Base-by-base conservation (phyloP, 1,284 basidiomycete genomes). In the Stygiomarasmius scandens region DNA sequence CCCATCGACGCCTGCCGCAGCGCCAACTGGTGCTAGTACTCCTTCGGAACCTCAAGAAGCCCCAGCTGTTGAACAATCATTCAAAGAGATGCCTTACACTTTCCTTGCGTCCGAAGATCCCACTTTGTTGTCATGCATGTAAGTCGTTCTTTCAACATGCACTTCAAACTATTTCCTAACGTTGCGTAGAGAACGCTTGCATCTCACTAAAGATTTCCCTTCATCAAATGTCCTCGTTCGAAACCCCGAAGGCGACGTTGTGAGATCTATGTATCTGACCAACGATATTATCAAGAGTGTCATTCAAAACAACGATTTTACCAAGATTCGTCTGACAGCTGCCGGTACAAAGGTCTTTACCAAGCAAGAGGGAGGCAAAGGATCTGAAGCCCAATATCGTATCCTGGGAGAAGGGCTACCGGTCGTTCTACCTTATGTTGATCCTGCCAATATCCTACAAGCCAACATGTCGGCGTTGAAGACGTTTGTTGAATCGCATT, bases 1-100 rank as follows among this genome's bases (percentile, higher is more conserved):
- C 43, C 53, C 34, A 32, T 25, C 32, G 16, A 43, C 41, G 9
- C 34, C 48, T 46, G 56, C 65, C 4, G 52, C 48, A 16, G 56
- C 59, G 1, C 50, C 53, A 14, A 23, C 46, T 41, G 61, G 55
- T 57, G 55, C 36, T 29, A 52, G 9, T 41, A 48, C 54, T 1
- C 23, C 49, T 11, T 55, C 61, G 38, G 58, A 59, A 19, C 5
- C 38, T 5, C 38, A 41, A n/a, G 38, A 41, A 4, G 8, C 16
- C n/a, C n/a, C 38, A 41, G n/a, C 38, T 5, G 4, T 16, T 16
- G 38, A 41, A 19, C 38, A 41, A 1, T 74, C 78, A 32, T 97
- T 95, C 80, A 95, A 90, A 69, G 96, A 98, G 72, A 92, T 93
- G 69, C 95, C 95, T 0, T 96, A 91, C 71, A 92, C 88, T 0